Evolutionary conservation across 2,329 filamentous ascomycete genomes (phyloP).

Genomic region (Aspergillus terreus): DNA sequence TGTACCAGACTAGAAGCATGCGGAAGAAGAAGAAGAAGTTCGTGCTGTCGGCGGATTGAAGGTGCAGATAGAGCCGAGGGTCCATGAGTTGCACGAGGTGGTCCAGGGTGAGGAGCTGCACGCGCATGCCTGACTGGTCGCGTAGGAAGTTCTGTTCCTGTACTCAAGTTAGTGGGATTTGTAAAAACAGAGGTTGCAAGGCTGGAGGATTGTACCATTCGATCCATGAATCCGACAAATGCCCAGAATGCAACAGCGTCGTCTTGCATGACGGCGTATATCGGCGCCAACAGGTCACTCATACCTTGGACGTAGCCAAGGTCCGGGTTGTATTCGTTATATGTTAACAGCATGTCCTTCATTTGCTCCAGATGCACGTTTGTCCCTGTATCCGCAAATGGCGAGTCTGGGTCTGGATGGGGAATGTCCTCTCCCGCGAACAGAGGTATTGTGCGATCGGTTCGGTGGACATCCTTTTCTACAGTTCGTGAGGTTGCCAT

Average conservation of each 20-base stretch:
- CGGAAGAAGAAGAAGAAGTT: conserved; percentile 99
- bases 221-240: conserved; percentile 92
- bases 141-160: conserved; percentile 89
- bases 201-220: conserved; percentile 61
- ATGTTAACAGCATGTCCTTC: conserved; percentile 98
- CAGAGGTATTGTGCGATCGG: conserved; percentile 89
- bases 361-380: conserved; percentile 98
- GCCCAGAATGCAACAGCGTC: conserved; percentile 96
- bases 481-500: conserved; percentile 31
- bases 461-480: conserved; percentile 99
- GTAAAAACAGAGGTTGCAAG: neutral
- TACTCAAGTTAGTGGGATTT: conserved; percentile 3
- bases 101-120: conserved; percentile 84
- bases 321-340: conserved; percentile 95
- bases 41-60: conserved; percentile 86
- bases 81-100: conserved; percentile 97
- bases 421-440: conserved; percentile 96
- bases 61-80: conserved; percentile 84
- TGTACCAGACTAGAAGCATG: conserved; percentile 98
- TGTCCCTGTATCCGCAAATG: conserved; percentile 87
- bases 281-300: conserved; percentile 92
- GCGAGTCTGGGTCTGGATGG: conserved; percentile 92
- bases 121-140: conserved; percentile 93
- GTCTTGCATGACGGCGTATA: conserved; percentile 96
- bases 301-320: conserved; percentile 98